Conservation (phyloP, 2,329 filamentous ascomycete genomes). For the Fusarium sp. region DNA sequence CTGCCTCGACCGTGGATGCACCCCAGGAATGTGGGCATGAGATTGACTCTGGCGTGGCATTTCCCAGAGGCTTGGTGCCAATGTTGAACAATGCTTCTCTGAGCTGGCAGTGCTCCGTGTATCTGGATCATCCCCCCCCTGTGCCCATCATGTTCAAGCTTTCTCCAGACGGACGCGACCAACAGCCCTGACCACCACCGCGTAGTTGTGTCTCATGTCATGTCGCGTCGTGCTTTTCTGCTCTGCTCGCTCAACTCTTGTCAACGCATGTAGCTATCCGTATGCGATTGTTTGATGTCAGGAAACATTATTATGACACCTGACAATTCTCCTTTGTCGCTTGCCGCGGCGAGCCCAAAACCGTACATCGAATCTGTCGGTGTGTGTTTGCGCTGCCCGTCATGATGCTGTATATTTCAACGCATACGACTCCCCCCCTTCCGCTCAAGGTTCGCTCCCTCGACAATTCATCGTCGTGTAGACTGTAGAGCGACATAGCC, state of each 20-base stretch:
- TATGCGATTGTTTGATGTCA: conserved; percentile 15
- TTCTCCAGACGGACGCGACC: conserved; percentile 37
- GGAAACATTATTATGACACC: conserved; percentile 29
- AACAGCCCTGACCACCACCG: conserved; percentile 13
- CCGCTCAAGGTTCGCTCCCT: conserved; percentile 12
- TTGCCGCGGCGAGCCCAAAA: conserved; percentile 32
- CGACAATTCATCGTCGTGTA: conserved; percentile 18
- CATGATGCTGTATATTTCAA: conserved; percentile 24
- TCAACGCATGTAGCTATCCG: background rate
- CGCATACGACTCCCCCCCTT: conserved; percentile 32
- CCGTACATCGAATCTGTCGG: conserved; percentile 26
- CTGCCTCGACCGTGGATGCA: conserved; percentile 16
- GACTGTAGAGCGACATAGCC: conserved; percentile 4
- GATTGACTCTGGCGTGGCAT: conserved; percentile 29
- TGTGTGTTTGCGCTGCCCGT: conserved; percentile 26
- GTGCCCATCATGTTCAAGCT: conserved; percentile 29
- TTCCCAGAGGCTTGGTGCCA: conserved; percentile 13
- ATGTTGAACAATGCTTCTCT: conserved; percentile 9
- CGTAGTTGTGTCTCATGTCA: conserved; percentile 21
- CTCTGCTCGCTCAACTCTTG: conserved; percentile 8
- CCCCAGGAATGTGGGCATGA: conserved; percentile 29
- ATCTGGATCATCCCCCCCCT: conserved; percentile 20
- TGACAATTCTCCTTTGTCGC: conserved; percentile 22
- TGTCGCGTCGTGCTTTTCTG: conserved; percentile 31
- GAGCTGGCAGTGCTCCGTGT: conserved; percentile 20